Base-by-base conservation (phyloP, 2,329 filamentous ascomycete species). In the Westerdykella sp. region DNA sequence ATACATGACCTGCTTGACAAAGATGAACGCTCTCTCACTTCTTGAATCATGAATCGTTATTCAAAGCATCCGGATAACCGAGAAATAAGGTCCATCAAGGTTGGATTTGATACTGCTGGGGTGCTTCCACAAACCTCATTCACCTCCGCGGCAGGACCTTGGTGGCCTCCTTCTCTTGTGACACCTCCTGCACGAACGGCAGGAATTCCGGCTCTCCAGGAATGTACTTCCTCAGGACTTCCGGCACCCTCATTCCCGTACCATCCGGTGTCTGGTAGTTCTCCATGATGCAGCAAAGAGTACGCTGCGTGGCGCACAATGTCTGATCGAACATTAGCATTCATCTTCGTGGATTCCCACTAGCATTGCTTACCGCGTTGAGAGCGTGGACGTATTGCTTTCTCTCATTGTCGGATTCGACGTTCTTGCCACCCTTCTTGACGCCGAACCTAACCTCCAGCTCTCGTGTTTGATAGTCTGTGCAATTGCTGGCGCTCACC, bases 401-500 rank as follows among this genome's bases (percentile, higher is more conserved):
- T 68, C 84, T 84, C 45, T 78, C 25, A 28, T 9, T 28, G 2
- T 28, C 25, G 9, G 25, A 28, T 10, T 28, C 25, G 9, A 12
- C 25, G 25, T 28, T 28, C 16, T 35, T 18, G 32, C n/a, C 16
- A 13, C n/a, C 32, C 32, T 35, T 35, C 45, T 90, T 81, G 14
- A 41, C 75, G 37, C 90, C 91, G 59, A 84, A 95, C 46, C 93
- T 81, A 57, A 98, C 95, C 69, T 97, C 91, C 11, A 98, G 78
- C 55, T 89, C 90, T 44, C 93, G 80, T 18, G 88, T 89, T 74
- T 98, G 93, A 74, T 97, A 97, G 67, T 97, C 91, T 36, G 88
- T 95, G 75, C 93, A 98, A 73, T 98, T 98, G 48, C 88, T 95
- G 78, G 90, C 95, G 15, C 87, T 95, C 40, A 97, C 93, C 32